These are phyloP conservation scores for Amoeboaphelidium protococcarum DNA, from an alignment of 371 early-diverging fungal species.

Conservation along the genomic window DNA sequence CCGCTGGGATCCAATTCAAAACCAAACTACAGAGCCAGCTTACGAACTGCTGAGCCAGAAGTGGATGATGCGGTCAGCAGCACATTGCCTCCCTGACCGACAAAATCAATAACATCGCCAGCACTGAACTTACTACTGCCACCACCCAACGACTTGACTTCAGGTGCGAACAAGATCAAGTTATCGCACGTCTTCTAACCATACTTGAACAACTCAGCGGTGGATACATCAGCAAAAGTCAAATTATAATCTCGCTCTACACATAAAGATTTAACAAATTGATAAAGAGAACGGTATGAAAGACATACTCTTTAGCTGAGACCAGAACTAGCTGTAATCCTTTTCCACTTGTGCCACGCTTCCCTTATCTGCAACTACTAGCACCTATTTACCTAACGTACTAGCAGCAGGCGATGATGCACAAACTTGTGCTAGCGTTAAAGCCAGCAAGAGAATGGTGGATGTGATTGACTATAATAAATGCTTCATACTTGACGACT, in stretches of 20 bases:
- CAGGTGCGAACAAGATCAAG: constrained; percentile 29
- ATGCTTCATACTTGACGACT: no score
- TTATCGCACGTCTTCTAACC: no score
- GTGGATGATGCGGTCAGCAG: constrained; percentile 34
- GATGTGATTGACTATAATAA: no score
- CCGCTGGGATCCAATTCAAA: constrained; percentile 43
- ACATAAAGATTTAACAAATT: neutral
- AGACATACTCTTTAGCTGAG: no score
- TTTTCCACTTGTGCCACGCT: no score
- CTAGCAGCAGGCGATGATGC: no score
- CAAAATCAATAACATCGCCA: constrained; percentile 37
- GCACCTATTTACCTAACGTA: no score
- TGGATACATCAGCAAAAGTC: constrained; percentile 17
- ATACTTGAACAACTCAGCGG: constrained; percentile 22
- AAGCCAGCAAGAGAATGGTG: no score
- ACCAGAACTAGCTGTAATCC: no score
- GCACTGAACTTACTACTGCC: constrained; percentile 10
- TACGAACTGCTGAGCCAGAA: constrained; percentile 35
- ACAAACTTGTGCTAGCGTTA: no score
- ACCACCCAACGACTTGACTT: constrained; percentile 22
- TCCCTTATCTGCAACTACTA: no score
- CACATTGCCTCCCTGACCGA: constrained; percentile 73
- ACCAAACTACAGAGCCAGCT: constrained; percentile 58
- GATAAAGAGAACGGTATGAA: no score
- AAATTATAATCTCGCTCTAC: constrained; percentile 35